Base-by-base conservation (phyloP, 2,329 filamentous ascomycete species). In the Cercospora sesami region DNA sequence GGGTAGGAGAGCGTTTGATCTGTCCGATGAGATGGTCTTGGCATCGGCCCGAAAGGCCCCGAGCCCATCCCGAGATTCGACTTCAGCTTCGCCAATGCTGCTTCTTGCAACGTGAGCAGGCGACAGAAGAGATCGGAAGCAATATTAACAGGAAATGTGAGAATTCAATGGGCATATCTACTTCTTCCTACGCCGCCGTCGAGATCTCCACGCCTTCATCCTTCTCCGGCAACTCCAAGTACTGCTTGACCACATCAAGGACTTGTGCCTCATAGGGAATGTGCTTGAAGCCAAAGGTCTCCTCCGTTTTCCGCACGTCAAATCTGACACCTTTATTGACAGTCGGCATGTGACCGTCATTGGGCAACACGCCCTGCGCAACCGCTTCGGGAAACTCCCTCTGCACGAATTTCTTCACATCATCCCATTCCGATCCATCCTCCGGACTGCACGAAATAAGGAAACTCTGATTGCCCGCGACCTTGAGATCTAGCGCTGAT, bases 401-500 rank as follows among this genome's bases (percentile, higher is more conserved):
- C 26, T 30, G 55, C 9, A 67, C 57, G 33, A 67, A 36, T 5
- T 64, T 42, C 33, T 69, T 69, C 9, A 67, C 66, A n/a, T 74
- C 67, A 42, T 74, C 66, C 69, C 68, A 73, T 48, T 66, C 31
- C 4, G 63, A 59, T 4, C 69, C 69, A 64, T 71, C 70, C 5
- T 58, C 60, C 21, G 69, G 70, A n/a, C 57, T 36, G 45, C 60
- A 67, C 14, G 69, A 67, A 30, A 73, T 60, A 12, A 74, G 23
- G 26, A 67, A 74, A 58, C 68, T 64, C 23, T 73, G 73, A 39
- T 72, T 73, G 5, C 73, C 71, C 5, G 33, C 16, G 7, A 73
- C 57, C 4, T 51, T 48, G 8, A 66, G 63, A n/a, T 73, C 65
- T 12, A 80, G 70, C 1, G 75, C 71, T 39, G 70, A 67, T 18